These are phyloP conservation scores for Myxozyma geophila DNA, from an alignment of 805 yeast genomes.

Conservation along the genomic window DNA sequence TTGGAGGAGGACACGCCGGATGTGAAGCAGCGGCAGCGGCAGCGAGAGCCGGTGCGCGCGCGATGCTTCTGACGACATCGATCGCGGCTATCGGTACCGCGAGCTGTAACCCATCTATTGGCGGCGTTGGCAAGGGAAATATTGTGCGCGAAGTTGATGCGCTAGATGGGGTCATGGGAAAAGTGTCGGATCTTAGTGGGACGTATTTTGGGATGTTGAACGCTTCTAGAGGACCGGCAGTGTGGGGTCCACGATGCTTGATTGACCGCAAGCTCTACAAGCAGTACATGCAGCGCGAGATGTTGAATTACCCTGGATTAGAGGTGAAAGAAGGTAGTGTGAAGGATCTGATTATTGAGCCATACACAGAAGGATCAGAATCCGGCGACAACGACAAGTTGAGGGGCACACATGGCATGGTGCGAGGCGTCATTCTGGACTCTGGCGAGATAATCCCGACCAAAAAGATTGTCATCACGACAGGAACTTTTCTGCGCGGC, in stretches of 20 bases:
- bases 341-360: conserved; percentile 75
- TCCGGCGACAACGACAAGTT: background rate
- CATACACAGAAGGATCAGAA: background rate
- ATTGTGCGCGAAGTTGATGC: conserved; percentile 93
- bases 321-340: conserved; percentile 74
- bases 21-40: conserved; percentile 96
- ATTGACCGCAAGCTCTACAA: conserved; percentile 84
- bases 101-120: conserved; percentile 96
- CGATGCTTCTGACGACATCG: conserved; percentile 78
- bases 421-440: conserved; percentile 74
- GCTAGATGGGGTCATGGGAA: conserved; percentile 85
- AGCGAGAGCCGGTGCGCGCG: conserved; percentile 76
- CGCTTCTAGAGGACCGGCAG: conserved; percentile 90
- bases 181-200: conserved; percentile 90
- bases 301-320: conserved; percentile 57
- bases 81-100: conserved; percentile 83
- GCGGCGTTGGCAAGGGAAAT: conserved; percentile 98
- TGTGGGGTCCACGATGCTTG: conserved; percentile 98
- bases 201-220: conserved; percentile 88
- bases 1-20: conserved; percentile 99
- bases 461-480: conserved; percentile 79
- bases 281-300: conserved; percentile 73
- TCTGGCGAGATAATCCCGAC: conserved; percentile 67
- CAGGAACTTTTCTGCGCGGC: conserved; percentile 94
- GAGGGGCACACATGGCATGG: conserved; percentile 21